These are phyloP conservation scores for Pseudocercospora crystallina DNA, from an alignment of 2,329 filamentous ascomycete species.

Conservation along the genomic window DNA sequence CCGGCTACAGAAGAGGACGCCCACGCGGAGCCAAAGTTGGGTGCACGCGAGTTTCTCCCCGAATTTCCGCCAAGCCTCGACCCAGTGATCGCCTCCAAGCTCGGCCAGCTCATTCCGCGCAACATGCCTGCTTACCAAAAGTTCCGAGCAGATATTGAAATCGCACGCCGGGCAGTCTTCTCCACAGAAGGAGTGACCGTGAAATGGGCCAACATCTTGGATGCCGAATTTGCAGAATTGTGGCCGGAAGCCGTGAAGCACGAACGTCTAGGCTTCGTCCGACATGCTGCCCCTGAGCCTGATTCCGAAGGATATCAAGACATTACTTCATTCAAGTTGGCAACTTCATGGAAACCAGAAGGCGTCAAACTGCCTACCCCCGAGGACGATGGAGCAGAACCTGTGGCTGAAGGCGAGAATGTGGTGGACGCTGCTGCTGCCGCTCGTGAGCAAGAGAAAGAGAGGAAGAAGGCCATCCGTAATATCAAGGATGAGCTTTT, in stretches of 20 bases:
- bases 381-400: background rate
- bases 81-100: conserved; percentile 4
- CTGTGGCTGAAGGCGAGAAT: background rate
- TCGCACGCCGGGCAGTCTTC: conserved; percentile 23
- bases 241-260: conserved; percentile 38
- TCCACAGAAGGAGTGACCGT: conserved; percentile 32
- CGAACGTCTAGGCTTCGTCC: conserved; percentile 29
- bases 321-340: conserved; percentile 4
- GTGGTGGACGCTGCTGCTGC: background rate
- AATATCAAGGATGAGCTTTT: conserved; percentile 1
- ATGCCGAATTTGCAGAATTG: conserved; percentile 37
- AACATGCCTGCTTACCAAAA: background rate
- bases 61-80: conserved; percentile 21
- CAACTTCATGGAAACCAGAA: background rate
- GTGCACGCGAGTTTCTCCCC: conserved; percentile 14
- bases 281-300: conserved; percentile 21
- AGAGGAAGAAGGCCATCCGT: background rate
- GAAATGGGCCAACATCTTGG: conserved; percentile 39
- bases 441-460: background rate
- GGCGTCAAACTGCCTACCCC: background rate
- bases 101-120: conserved; percentile 15
- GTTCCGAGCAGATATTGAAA: background rate
- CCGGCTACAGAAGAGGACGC: background rate
- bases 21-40: background rate
- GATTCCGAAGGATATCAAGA: background rate